These are phyloP conservation scores for Lipomyces yamanashiensis DNA, from an alignment of 805 yeast species.

Conservation along the genomic window DNA sequence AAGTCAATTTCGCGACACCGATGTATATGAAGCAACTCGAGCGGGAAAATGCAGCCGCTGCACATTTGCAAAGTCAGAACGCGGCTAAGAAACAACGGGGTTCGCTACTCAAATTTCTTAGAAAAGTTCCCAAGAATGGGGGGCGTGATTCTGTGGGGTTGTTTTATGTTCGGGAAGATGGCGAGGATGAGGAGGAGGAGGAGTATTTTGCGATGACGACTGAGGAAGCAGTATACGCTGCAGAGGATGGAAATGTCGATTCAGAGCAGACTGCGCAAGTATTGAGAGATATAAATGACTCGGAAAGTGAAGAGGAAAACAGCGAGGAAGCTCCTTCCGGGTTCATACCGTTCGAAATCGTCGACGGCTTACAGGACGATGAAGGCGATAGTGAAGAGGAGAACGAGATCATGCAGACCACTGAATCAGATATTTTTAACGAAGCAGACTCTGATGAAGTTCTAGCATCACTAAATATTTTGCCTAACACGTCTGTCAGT, in stretches of 20 bases:
- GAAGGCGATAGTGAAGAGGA: background rate
- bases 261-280: background rate
- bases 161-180: constrained; percentile 2
- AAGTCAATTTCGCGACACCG: constrained; percentile 7
- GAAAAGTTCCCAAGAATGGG: constrained; percentile 2
- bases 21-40: constrained; percentile 6
- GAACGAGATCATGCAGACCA: background rate
- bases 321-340: background rate
- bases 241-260: background rate
- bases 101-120: constrained; percentile 3
- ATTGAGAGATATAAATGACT: too few relatives aligned
- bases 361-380: background rate
- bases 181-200: constrained; percentile 3
- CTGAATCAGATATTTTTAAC: background rate
- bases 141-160: background rate
- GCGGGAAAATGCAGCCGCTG: background rate
- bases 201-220: background rate
- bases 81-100: background rate
- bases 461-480: too few relatives aligned
- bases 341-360: constrained; percentile 7
- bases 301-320: background rate
- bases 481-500: too few relatives aligned
- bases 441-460: background rate
- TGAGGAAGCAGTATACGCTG: background rate
- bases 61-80: background rate